Conservation (phyloP, 2,329 filamentous ascomycete species). For the Zopfia rhizophila region DNA sequence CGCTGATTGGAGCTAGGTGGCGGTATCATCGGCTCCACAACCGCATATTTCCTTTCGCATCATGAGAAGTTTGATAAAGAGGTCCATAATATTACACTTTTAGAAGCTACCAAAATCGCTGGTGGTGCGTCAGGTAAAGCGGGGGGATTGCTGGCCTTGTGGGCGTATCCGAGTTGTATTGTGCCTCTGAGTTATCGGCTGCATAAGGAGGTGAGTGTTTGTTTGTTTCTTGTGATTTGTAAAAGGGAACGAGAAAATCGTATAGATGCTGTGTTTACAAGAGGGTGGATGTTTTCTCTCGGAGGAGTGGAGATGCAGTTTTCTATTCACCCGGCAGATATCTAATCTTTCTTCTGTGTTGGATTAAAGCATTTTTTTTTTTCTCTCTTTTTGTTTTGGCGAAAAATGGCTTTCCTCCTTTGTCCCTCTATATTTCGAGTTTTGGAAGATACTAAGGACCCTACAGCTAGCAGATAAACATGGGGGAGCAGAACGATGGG, state of each 20-base stretch:
- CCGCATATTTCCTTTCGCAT: constrained; percentile 89
- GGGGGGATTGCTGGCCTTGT: constrained; percentile 86
- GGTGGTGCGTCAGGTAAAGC: constrained; percentile 96
- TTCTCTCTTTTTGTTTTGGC: no score
- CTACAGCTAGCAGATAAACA: constrained; percentile 78
- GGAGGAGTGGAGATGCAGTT: no score
- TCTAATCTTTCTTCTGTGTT: no score
- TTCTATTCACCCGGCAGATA: no score
- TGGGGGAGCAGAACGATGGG: constrained; percentile 81
- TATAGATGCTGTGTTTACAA: no score
- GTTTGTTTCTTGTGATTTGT: constrained; percentile 1
- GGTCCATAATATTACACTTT: constrained; percentile 81
- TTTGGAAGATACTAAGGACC: neutral
- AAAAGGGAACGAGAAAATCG: neutral
- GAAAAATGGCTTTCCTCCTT: no score
- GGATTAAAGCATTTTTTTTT: no score
- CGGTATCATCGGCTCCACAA: constrained; percentile 91
- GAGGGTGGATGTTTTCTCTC: no score
- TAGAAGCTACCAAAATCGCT: constrained; percentile 87
- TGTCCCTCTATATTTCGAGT: no score
- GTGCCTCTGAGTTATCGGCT: constrained; percentile 87
- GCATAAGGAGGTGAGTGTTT: constrained; percentile 73
- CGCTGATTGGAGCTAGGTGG: constrained; percentile 67
- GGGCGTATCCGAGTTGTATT: constrained; percentile 87
- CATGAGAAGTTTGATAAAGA: constrained; percentile 82